Evolutionary conservation across 2,329 filamentous ascomycete genomes (phyloP).

Genomic region (Aspergillus sp.): DNA sequence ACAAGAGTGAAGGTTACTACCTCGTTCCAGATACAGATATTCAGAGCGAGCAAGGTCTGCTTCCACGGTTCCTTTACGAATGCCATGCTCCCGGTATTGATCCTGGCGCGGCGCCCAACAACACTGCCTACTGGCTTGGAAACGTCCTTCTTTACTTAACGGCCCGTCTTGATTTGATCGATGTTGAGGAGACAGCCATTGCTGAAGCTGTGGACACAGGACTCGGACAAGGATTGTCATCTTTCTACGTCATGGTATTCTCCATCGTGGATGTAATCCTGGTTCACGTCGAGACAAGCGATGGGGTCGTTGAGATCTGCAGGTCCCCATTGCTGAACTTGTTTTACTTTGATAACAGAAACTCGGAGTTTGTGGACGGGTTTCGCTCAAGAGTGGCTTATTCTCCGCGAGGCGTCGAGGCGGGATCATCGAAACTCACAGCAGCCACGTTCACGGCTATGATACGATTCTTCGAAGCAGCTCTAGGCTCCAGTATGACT

Average conservation of each 20-base stretch:
- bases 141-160: conserved; percentile 14
- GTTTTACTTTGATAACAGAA: conserved; percentile 11
- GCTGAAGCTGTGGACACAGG: conserved; percentile 12
- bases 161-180: conserved; percentile 12
- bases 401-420: not conserved
- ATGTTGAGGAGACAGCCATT: conserved; percentile 15
- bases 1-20: conserved; percentile 14
- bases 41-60: conserved; percentile 2
- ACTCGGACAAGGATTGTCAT: conserved; percentile 7
- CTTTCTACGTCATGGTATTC: conserved; percentile 17
- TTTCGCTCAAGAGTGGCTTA: conserved; percentile 5
- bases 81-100: conserved; percentile 11
- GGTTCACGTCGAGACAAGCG: conserved; percentile 8
- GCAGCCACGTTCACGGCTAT: conserved; percentile 2
- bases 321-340: conserved; percentile 12
- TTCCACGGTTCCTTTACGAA: conserved; percentile 15
- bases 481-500: conserved; percentile 4
- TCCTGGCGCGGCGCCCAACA: conserved; percentile 16
- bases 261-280: conserved; percentile 17
- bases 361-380: conserved; percentile 6
- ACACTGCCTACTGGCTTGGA: conserved; percentile 13
- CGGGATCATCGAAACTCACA: not conserved
- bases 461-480: conserved; percentile 13
- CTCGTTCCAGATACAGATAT: conserved; percentile 2
- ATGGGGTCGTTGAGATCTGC: conserved; percentile 4